These are phyloP conservation scores for Coleophoma crateriformis DNA, from an alignment of 2,329 filamentous ascomycete genomes.

Conservation along the genomic window DNA sequence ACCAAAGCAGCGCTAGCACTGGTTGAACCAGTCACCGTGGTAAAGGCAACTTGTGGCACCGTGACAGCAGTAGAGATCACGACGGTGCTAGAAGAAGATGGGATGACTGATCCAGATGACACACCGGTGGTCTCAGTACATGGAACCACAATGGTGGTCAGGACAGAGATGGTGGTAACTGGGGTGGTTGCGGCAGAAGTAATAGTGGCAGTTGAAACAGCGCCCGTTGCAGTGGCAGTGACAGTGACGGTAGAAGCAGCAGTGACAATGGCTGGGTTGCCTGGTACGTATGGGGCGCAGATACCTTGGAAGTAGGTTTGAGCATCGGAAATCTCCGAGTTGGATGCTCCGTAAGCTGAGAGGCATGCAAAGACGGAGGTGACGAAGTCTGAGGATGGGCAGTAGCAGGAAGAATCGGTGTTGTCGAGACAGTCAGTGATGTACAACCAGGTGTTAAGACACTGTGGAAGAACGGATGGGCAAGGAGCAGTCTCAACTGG, in stretches of 20 bases:
- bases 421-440: constrained; percentile 74
- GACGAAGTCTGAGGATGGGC: constrained; percentile 71
- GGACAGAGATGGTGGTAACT: constrained; percentile 41
- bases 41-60: constrained; percentile 47
- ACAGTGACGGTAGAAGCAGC: constrained; percentile 55
- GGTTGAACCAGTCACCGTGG: constrained; percentile 10
- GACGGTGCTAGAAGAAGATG: constrained; percentile 43
- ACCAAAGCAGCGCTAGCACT: not conserved
- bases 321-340: constrained; percentile 62
- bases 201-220: constrained; percentile 22
- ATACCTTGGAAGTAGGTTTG: constrained; percentile 86
- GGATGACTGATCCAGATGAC: constrained; percentile 37
- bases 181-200: constrained; percentile 28
- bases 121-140: constrained; percentile 34
- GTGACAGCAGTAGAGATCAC: constrained; percentile 40
- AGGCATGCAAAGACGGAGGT: constrained; percentile 77
- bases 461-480: constrained; percentile 74
- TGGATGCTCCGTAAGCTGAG: constrained; percentile 64
- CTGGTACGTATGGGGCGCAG: constrained; percentile 67
- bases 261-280: constrained; percentile 84
- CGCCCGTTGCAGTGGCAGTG: constrained; percentile 47
- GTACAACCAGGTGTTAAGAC: constrained; percentile 86
- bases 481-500: constrained; percentile 33
- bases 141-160: constrained; percentile 45
- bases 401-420: constrained; percentile 81